These are phyloP conservation scores for Hygrophila difformis DNA, from an alignment of 257 asterid genomes.

Conservation along the genomic window DNA sequence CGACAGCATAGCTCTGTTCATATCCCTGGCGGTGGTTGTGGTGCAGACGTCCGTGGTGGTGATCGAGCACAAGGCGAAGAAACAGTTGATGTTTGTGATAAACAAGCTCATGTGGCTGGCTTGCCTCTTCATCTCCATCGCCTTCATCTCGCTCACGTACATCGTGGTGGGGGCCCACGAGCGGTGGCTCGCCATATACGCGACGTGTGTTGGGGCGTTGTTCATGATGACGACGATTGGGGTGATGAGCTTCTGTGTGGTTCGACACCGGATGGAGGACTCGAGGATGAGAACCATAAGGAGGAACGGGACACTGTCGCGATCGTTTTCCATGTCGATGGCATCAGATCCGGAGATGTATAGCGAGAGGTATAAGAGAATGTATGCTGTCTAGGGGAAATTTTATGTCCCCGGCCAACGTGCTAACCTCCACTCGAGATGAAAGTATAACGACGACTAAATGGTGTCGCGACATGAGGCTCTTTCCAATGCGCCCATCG, in stretches of 20 bases:
- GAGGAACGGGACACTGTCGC: slow-evolving; percentile 47
- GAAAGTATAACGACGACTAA: too few relatives aligned
- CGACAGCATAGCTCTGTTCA: slow-evolving; percentile 76
- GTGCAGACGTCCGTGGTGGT: slow-evolving; percentile 93
- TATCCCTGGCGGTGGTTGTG: slow-evolving; percentile 94
- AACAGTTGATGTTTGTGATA: slow-evolving; percentile 80
- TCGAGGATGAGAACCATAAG: slow-evolving; percentile 65
- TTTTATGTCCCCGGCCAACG: too few relatives aligned
- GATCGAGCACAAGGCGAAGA: slow-evolving; percentile 87
- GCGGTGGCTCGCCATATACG: slow-evolving; percentile 75
- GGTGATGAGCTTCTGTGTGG: slow-evolving; percentile 80
- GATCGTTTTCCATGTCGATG: slow-evolving; percentile 64
- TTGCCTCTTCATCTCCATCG: slow-evolving; percentile 68
- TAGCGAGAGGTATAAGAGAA: slow-evolving; percentile 57
- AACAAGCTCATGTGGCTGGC: slow-evolving; percentile 98
- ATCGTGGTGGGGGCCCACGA: slow-evolving; percentile 87
- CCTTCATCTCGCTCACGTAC: slow-evolving; percentile 76
- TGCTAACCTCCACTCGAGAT: too few relatives aligned
- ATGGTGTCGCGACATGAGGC: too few relatives aligned
- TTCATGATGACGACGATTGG: slow-evolving; percentile 87
- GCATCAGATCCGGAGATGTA: slow-evolving; percentile 60
- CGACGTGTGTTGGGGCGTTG: slow-evolving; percentile 62
- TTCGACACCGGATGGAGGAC: slow-evolving; percentile 72
- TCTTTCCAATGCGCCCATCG: too few relatives aligned
- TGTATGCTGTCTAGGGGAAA: slow-evolving; percentile 66